phyloP scores from a whole-genome alignment of 768 basidiomycete genomes.

The Pulveroboletus sp. region DNA sequence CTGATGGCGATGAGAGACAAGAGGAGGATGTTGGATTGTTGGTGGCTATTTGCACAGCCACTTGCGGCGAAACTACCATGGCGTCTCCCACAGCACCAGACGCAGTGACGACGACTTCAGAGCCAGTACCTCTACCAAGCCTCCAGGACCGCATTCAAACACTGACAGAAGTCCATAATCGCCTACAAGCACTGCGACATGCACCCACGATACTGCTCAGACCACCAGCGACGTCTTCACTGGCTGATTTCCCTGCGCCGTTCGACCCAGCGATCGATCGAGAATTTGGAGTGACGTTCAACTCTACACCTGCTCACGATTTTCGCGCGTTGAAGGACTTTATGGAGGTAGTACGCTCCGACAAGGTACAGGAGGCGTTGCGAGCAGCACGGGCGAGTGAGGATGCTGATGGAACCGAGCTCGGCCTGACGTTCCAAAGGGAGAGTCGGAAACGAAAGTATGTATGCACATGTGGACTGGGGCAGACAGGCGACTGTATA shows the following conservation, averaged over 20 bases:
- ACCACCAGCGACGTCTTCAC: conserved; percentile 27
- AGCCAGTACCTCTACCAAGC: conserved; percentile 11
- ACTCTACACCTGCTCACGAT: conserved; percentile 32
- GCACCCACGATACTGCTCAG: conserved; percentile 44
- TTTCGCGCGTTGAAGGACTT: conserved; percentile 47
- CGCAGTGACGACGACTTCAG: conserved; percentile 1
- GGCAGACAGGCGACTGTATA: neutral
- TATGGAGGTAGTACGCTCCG: conserved; percentile 43
- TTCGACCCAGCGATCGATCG: conserved; percentile 26
- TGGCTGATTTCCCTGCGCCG: conserved; percentile 23
- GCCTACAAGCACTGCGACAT: conserved; percentile 42
- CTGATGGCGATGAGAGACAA: too few species aligned
- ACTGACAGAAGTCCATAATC: conserved; percentile 42
- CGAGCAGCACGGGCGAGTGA: conserved; percentile 52
- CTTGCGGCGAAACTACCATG: neutral
- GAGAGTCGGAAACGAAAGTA: conserved; percentile 57
- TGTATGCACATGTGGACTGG: conserved; percentile 13
- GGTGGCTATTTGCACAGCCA: conserved; percentile 18
- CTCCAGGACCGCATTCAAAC: conserved; percentile 44
- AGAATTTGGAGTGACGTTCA: conserved; percentile 27
- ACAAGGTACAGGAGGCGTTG: conserved; percentile 56
- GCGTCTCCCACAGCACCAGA: conserved; percentile 1
- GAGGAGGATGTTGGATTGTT: too few species aligned
- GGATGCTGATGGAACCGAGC: conserved; percentile 44
- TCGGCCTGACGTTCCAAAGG: conserved; percentile 42